Evolutionary conservation across 352 stramenopile genomes (phyloP).

Genomic region (Labyrinthula sp.): DNA sequence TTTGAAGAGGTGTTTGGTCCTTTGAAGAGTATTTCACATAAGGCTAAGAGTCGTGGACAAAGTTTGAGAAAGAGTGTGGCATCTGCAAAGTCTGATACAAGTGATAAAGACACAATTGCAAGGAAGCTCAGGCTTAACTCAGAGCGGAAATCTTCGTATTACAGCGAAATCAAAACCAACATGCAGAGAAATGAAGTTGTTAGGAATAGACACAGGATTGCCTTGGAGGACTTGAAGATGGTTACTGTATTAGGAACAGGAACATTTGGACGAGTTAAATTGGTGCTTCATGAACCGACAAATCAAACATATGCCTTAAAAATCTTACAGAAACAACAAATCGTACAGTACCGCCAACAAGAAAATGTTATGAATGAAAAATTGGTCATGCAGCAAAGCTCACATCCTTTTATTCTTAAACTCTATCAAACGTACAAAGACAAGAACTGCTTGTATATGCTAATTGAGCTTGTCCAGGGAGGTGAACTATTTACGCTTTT

Average conservation of each 20-base stretch:
- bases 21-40: constrained; percentile 25
- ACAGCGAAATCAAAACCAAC: too few species aligned
- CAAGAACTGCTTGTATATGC: constrained; percentile 35
- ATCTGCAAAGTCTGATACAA: constrained; percentile 34
- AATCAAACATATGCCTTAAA: constrained; percentile 28
- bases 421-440: constrained; percentile 36
- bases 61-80: too few species aligned
- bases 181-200: constrained; percentile 46
- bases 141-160: too few species aligned
- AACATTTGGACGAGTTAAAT: constrained; percentile 82
- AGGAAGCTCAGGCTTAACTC: too few species aligned
- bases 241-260: constrained; percentile 70
- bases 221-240: constrained; percentile 23
- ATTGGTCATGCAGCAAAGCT: constrained; percentile 17
- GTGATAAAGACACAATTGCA: too few species aligned
- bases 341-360: constrained; percentile 31
- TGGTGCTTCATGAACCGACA: constrained; percentile 45
- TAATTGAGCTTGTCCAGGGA: constrained; percentile 36
- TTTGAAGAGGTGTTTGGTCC: constrained; percentile 44
- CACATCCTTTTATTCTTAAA: constrained; percentile 35
- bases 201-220: constrained; percentile 19
- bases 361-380: constrained; percentile 31
- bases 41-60: too few species aligned
- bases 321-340: constrained; percentile 26
- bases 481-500: constrained; percentile 63